Evolutionary conservation across 345 rosid genomes (phyloP), one percentile per base, ranked within the genome.

Genomic region (Limnanthes douglasii): DNA sequence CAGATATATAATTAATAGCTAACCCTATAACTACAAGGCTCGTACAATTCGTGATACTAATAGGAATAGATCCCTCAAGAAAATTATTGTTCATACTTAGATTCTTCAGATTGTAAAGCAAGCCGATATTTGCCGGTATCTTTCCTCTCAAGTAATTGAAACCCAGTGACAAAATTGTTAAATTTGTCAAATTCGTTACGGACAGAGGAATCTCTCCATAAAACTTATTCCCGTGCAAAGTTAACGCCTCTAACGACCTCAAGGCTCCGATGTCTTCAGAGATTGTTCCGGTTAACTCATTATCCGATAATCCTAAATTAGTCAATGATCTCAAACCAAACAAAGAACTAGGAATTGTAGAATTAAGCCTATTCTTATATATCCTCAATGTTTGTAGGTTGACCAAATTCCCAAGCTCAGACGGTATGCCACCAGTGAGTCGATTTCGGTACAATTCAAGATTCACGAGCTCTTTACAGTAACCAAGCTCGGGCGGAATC

Each of bases 21-120:
- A 78, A 41, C 48, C 56, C 55, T 29, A 82, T 10, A 35, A 8
- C 11, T n/a, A 39, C 23, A 43, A 86, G 74, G 29, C 27, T 5
- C 12, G 92, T 70, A 43, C 96, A 86, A 45, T 86, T 78, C 50
- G 60, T 24, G 60, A 86, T 70, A 50, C 86, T 68, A 2, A 55
- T 28, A 32, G 96, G 96, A 46, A 86, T 66, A 26, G 78, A 37
- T 43, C 94, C 96, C 48, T 73, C 75, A 6, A 86, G 77, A 56
- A 46, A 61, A 52, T 72, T 86, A 38, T 3, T 0, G 21, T 34
- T 39, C 11, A 67, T 50, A 18, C 61, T 61, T 41, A 86, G 72
- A 64, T 72, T 86, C 47, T 49, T 55, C 41, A 86, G 58, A 38
- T 78, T 81, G 31, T 57, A 45, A 23, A 86, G 86, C 41, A 54